A percentile compares a stretch with the other conserved stretches of the same genome.
Conservation (phyloP, 1,284 basidiomycete species). For the Irpex rosettiformis region DNA sequence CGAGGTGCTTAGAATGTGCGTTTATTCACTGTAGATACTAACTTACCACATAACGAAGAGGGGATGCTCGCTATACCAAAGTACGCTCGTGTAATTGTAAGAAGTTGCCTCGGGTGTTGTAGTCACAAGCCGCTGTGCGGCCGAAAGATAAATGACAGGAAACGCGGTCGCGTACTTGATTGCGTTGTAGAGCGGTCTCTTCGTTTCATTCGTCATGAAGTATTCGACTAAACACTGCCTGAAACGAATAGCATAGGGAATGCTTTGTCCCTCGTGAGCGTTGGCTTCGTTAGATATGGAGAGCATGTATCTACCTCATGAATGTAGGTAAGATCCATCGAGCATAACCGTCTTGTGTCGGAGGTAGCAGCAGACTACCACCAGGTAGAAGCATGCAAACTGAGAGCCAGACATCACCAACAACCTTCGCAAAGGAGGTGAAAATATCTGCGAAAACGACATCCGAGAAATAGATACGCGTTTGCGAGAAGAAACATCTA, state of each 20-base stretch:
- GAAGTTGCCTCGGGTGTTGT: slow-evolving; percentile 52
- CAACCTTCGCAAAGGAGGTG: slow-evolving; percentile 95
- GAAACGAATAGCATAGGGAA: slow-evolving; percentile 90
- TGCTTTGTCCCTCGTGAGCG: slow-evolving; percentile 38
- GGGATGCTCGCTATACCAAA: slow-evolving; percentile 75
- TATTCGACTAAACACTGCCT: slow-evolving; percentile 94
- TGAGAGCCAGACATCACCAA: slow-evolving; percentile 93
- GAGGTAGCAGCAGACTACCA: slow-evolving; percentile 66
- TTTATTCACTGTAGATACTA: background rate
- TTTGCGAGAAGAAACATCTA: slow-evolving; percentile 71
- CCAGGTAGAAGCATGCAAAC: slow-evolving; percentile 77
- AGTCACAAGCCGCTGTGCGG: slow-evolving; percentile 73
- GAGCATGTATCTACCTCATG: slow-evolving; percentile 66
- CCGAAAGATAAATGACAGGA: slow-evolving; percentile 95
- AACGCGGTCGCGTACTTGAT: slow-evolving; percentile 96
- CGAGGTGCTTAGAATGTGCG: slow-evolving; percentile 4
- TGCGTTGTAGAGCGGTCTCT: slow-evolving; percentile 87
- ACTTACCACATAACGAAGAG: slow-evolving; percentile 80
- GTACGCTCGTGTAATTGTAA: slow-evolving; percentile 36
- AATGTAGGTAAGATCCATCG: slow-evolving; percentile 79
- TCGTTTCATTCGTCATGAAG: slow-evolving; percentile 61
- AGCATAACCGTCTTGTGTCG: slow-evolving; percentile 57
- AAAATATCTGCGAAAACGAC: slow-evolving; percentile 94
- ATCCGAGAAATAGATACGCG: slow-evolving; percentile 83
- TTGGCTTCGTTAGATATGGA: background rate